phyloP scores from a whole-genome alignment of 306 rosid genomes.

The Vigna reflexopilosa region DNA sequence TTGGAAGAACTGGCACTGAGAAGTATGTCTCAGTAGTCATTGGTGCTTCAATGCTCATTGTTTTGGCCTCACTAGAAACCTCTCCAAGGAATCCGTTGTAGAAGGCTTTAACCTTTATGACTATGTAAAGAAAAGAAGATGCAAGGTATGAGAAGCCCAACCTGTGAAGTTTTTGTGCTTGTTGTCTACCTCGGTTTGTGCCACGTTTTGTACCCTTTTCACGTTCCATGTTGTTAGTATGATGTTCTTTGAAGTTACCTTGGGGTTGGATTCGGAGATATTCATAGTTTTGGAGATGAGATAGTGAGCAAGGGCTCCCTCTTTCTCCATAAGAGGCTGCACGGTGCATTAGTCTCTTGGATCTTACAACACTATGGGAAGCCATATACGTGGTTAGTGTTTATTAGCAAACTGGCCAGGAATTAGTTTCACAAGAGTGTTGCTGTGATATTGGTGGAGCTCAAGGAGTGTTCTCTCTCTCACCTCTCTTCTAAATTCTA shows the following conservation, averaged over 20 bases:
- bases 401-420: neutral
- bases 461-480: constrained; percentile 39
- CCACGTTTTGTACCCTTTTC: constrained; percentile 38
- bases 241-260: constrained; percentile 33
- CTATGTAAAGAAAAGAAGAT: constrained; percentile 56
- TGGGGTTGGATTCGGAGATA: constrained; percentile 39
- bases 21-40: constrained; percentile 60
- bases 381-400: constrained; percentile 44
- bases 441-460: constrained; percentile 35
- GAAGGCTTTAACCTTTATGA: constrained; percentile 58
- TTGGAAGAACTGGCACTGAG: constrained; percentile 63
- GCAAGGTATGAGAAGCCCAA: constrained; percentile 57
- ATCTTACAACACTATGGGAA: constrained; percentile 40
- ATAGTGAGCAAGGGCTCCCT: constrained; percentile 4
- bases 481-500: constrained; percentile 28
- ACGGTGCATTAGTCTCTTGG: constrained; percentile 25
- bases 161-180: constrained; percentile 47
- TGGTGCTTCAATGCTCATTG: constrained; percentile 47
- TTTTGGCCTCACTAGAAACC: constrained; percentile 41
- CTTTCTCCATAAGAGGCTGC: constrained; percentile 48
- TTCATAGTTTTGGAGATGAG: constrained; percentile 35
- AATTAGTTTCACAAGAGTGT: neutral
- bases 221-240: neutral
- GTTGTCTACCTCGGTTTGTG: constrained; percentile 36
- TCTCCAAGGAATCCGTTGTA: constrained; percentile 62